phyloP scores from a whole-genome alignment of 768 basidiomycete species.

The Amanita exitialis region DNA sequence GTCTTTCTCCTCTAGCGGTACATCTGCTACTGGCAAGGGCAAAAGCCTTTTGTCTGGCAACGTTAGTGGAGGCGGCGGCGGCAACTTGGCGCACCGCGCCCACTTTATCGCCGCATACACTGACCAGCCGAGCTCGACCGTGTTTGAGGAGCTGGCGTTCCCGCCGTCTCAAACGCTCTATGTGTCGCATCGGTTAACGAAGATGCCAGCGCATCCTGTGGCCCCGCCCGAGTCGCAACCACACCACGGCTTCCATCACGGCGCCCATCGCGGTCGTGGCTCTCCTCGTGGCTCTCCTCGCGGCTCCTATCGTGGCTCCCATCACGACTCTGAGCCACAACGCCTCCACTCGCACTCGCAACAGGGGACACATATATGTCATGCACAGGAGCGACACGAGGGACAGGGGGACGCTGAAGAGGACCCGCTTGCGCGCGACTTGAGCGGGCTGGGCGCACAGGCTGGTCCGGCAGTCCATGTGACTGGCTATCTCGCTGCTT shows the following conservation, averaged over 20 bases:
- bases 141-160: neutral
- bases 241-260: neutral
- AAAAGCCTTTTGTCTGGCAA: neutral
- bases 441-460: neutral
- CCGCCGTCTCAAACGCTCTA: neutral
- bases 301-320: neutral
- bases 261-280: neutral
- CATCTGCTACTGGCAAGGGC: neutral
- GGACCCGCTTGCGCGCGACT: too few species aligned
- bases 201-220: neutral
- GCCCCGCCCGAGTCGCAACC: neutral
- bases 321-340: too few species aligned
- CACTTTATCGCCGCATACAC: neutral
- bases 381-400: too few species aligned
- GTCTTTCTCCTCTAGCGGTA: neutral
- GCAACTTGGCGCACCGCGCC: neutral
- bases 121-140: neutral
- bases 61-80: too few species aligned
- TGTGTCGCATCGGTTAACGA: neutral
- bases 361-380: too few species aligned
- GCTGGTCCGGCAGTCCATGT: conserved; percentile 19
- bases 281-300: neutral
- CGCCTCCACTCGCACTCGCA: too few species aligned
- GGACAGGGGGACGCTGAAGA: too few species aligned
- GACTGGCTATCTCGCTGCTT: conserved; percentile 28